Conservation (phyloP, 805 yeast genomes). For the Zygoascus flipseniorum region DNA sequence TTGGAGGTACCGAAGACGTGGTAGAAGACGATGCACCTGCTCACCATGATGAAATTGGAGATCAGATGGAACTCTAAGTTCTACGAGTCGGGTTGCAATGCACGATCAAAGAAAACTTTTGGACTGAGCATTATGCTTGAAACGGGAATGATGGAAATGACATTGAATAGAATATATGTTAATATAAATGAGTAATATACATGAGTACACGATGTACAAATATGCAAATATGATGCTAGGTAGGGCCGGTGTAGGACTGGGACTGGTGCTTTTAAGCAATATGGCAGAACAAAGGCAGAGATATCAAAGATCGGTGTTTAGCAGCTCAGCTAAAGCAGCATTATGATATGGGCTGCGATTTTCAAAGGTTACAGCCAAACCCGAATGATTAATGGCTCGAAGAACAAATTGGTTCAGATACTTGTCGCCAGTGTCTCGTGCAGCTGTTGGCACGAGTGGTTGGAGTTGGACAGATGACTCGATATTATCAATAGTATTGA, state of each 20-base stretch:
- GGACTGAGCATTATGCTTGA: no score
- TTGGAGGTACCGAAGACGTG: not conserved
- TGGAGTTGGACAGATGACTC: not conserved
- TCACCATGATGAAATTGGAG: conserved; percentile 20
- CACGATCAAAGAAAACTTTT: not conserved
- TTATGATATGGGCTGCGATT: not conserved
- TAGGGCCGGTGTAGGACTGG: no score
- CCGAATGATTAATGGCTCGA: conserved; percentile 2
- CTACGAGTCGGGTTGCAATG: not conserved
- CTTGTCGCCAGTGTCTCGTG: not conserved
- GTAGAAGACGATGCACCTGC: conserved; percentile 10
- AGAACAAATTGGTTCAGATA: not conserved
- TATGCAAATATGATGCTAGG: no score
- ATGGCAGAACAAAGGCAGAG: no score
- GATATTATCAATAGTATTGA: not conserved
- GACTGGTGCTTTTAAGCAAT: no score
- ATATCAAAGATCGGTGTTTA: not conserved
- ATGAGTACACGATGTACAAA: not conserved
- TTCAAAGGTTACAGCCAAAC: not conserved
- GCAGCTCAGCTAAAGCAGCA: not conserved
- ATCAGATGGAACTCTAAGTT: conserved; percentile 21
- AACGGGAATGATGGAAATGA: not conserved
- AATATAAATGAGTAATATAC: not conserved
- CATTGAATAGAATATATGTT: not conserved
- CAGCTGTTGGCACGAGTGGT: not conserved